Evolutionary conservation across 805 yeast species (phyloP).

Genomic region (Teunomyces tritomae): DNA sequence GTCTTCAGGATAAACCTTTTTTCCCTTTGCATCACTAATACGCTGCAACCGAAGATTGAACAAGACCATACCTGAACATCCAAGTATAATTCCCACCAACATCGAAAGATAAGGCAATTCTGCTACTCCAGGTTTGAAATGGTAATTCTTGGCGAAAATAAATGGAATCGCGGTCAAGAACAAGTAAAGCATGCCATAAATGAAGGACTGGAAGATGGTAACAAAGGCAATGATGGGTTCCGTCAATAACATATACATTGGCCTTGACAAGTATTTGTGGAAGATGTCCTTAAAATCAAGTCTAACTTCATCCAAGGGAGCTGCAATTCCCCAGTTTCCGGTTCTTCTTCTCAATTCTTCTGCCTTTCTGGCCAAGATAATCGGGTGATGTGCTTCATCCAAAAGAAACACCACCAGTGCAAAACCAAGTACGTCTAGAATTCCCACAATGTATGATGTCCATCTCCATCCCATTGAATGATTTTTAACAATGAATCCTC

Average conservation of each 20-base stretch:
- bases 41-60: slow-evolving; percentile 39
- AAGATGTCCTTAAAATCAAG: slow-evolving; percentile 50
- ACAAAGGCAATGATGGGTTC: slow-evolving; percentile 75
- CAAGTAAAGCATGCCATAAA: slow-evolving; percentile 76
- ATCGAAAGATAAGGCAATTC: slow-evolving; percentile 80
- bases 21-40: slow-evolving; percentile 40
- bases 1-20: slow-evolving; percentile 39
- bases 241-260: slow-evolving; percentile 58
- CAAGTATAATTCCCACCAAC: slow-evolving; percentile 63
- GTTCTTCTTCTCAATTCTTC: no score
- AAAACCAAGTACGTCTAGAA: no score
- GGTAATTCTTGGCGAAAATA: slow-evolving; percentile 57
- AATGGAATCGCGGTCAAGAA: slow-evolving; percentile 75
- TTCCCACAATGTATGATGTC: slow-evolving; percentile 51
- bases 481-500: slow-evolving; percentile 61
- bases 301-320: no score
- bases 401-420: no score
- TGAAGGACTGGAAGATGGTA: slow-evolving; percentile 70
- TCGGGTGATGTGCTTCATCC: no score
- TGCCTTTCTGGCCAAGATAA: no score
- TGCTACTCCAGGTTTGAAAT: slow-evolving; percentile 50
- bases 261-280: slow-evolving; percentile 62
- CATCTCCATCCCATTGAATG: slow-evolving; percentile 77
- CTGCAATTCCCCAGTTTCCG: no score
- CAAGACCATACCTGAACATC: slow-evolving; percentile 51